Conservation (phyloP, 1,284 basidiomycete genomes). For the Heterobasidion occidentale region DNA sequence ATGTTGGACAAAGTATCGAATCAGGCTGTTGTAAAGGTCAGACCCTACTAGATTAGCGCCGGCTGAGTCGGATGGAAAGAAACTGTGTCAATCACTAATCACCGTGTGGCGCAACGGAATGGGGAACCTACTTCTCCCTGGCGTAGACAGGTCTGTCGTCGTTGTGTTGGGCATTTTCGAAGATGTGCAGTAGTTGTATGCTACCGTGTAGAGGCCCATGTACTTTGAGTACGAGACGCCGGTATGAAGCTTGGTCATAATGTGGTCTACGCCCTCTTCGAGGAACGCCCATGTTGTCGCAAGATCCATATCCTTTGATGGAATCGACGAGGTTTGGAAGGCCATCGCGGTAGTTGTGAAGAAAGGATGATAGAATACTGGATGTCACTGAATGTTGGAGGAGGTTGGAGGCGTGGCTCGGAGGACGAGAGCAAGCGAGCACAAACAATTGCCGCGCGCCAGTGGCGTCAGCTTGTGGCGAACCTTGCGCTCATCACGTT, state of each 20-base stretch:
- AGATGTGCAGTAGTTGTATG: conserved; percentile 95
- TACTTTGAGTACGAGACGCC: conserved; percentile 92
- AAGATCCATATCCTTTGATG: conserved; percentile 61
- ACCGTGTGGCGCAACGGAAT: conserved; percentile 4
- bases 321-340: conserved; percentile 32
- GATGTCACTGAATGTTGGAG: background rate
- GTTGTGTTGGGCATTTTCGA: conserved; percentile 71
- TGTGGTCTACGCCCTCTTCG: conserved; percentile 85
- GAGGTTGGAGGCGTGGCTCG: background rate
- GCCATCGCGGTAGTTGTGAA: conserved; percentile 12
- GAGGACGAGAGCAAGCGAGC: background rate
- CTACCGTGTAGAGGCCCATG: conserved; percentile 88
- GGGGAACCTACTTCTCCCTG: conserved; percentile 45
- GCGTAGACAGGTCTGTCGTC: conserved; percentile 40
- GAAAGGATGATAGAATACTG: background rate
- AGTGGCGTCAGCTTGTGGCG: background rate
- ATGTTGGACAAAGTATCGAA: conserved; percentile 78
- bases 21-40: conserved; percentile 88
- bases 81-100: conserved; percentile 12
- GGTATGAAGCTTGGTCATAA: conserved; percentile 83
- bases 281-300: conserved; percentile 87
- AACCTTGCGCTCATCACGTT: no score
- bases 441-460: background rate
- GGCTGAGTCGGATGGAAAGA: conserved; percentile 32
- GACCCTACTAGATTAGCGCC: conserved; percentile 95